Conservation (phyloP, 2,329 filamentous ascomycete genomes). For the Botrytis squamosa region DNA sequence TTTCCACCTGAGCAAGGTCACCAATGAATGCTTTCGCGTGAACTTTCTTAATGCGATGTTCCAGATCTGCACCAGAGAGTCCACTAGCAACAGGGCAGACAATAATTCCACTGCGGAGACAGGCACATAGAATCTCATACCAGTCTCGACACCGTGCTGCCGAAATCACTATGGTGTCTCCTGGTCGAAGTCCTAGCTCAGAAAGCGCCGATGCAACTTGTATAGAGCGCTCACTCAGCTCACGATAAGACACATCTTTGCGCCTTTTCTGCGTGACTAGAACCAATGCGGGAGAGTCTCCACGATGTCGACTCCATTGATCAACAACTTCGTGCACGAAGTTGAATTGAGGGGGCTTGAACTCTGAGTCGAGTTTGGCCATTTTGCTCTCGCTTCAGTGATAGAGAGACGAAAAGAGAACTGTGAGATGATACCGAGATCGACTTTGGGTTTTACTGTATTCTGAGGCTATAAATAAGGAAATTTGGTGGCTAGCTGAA, state of each 20-base stretch:
- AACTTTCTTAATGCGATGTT: not conserved
- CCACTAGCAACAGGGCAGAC: not conserved
- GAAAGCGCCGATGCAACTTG: not conserved
- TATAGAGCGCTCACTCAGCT: not conserved
- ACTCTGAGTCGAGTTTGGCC: not conserved
- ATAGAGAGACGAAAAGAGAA: not conserved
- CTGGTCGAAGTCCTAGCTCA: not conserved
- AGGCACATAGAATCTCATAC: not conserved
- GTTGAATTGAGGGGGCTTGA: not conserved
- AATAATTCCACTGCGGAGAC: not conserved
- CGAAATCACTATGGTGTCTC: not conserved
- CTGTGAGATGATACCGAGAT: not conserved
- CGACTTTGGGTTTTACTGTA: not conserved
- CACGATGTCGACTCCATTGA: not conserved
- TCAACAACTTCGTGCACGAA: not conserved
- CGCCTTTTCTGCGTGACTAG: not conserved
- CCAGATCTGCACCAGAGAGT: not conserved
- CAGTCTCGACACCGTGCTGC: not conserved
- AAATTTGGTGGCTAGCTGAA: not conserved
- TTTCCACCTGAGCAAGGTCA: not conserved
- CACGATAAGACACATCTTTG: not conserved
- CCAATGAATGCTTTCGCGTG: not conserved
- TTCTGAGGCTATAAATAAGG: not conserved
- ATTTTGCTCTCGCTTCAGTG: not conserved
- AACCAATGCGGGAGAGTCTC: not conserved